Percentiles rank a stretch among this genome's conserved stretches.
These are phyloP conservation scores for Vaccinium myrtillus DNA, from an alignment of 148 eudicot genomes.

Conservation along the genomic window DNA sequence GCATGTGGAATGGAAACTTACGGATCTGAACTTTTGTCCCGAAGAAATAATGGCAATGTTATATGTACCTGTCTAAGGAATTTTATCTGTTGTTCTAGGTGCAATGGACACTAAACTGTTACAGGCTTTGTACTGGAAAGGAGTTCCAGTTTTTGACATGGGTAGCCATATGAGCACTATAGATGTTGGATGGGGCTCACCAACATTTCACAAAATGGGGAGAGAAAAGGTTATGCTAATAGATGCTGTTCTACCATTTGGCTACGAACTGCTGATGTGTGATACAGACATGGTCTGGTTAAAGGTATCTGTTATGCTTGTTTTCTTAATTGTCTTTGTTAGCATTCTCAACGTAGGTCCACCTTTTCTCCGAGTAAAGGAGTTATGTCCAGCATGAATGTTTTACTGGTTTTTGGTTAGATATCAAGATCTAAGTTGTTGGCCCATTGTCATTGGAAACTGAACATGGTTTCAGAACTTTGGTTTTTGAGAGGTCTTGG, in stretches of 20 bases:
- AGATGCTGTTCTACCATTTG: slow-evolving; percentile 81
- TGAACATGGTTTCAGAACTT: not conserved
- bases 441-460: not conserved
- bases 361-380: not conserved
- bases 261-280: slow-evolving; percentile 90
- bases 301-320: slow-evolving; percentile 52
- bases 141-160: slow-evolving; percentile 95
- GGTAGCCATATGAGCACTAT: slow-evolving; percentile 95
- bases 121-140: slow-evolving; percentile 94
- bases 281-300: slow-evolving; percentile 99
- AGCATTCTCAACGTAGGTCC: not conserved
- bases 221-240: slow-evolving; percentile 89
- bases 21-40: not conserved
- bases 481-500: not conserved
- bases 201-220: slow-evolving; percentile 98
- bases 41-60: slow-evolving; percentile 7
- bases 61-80: not conserved
- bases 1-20: not conserved
- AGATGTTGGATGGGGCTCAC: slow-evolving; percentile 98
- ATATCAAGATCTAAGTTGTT: not conserved
- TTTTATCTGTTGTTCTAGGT: slow-evolving; percentile 47
- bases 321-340: not conserved
- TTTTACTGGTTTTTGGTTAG: not conserved
- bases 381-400: not conserved
- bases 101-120: slow-evolving; percentile 96